A percentile compares a stretch with the other conserved stretches of the same genome.
Evolutionary conservation across 2,329 filamentous ascomycete species (phyloP).

Genomic region (Pseudomassariella vexata): DNA sequence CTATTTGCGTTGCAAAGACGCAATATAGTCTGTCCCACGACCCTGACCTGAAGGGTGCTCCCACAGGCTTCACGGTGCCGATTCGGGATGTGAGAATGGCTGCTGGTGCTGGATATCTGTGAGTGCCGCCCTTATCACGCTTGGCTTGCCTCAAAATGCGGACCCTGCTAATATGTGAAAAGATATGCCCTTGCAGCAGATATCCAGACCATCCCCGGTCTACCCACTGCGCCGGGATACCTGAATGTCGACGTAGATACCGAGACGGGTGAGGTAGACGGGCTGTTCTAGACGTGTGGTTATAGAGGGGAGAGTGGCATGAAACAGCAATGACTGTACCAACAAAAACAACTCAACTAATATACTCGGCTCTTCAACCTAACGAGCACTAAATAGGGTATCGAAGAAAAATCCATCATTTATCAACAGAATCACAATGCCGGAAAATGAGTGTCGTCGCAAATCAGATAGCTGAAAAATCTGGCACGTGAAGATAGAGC

Average conservation of each 20-base stretch:
- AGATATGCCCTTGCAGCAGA: conserved; percentile 92
- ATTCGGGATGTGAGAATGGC: conserved; percentile 93
- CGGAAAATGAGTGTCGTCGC: too few species aligned
- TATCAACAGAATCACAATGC: too few species aligned
- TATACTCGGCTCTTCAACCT: too few species aligned
- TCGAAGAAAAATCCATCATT: too few species aligned
- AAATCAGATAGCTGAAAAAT: too few species aligned
- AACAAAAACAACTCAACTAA: too few species aligned
- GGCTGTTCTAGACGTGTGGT: conserved; percentile 83
- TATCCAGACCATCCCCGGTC: conserved; percentile 94
- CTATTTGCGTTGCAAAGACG: conserved; percentile 96
- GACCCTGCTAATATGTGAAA: conserved; percentile 5
- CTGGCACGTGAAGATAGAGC: too few species aligned
- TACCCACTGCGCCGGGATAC: conserved; percentile 93
- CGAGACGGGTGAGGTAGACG: conserved; percentile 80
- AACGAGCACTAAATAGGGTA: too few species aligned
- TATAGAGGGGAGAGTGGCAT: too few species aligned
- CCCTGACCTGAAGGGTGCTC: conserved; percentile 87
- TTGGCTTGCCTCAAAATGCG: background rate
- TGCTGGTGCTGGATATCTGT: conserved; percentile 88
- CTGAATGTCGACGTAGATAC: conserved; percentile 83
- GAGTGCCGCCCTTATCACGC: conserved; percentile 30
- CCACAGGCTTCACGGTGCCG: conserved; percentile 87
- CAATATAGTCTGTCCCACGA: conserved; percentile 96
- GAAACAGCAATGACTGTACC: too few species aligned